Evolutionary conservation across 176 grass and related monocot genomes (phyloP).

Genomic region (Oryza officinalis): DNA sequence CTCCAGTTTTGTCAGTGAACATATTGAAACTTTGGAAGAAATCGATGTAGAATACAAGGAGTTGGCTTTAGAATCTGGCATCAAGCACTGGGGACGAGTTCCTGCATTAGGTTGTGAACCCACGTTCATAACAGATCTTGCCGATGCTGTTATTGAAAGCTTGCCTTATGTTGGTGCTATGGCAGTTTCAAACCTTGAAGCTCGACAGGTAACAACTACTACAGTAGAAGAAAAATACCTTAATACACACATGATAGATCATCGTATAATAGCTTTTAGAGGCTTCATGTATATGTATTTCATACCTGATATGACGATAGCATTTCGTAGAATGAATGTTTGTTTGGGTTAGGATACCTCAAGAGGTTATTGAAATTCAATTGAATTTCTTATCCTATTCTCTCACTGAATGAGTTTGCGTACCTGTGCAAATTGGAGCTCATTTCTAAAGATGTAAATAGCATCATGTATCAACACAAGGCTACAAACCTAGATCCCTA

Average conservation of each 20-base stretch:
- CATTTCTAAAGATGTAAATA: neutral
- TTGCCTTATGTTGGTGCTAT: constrained; percentile 98
- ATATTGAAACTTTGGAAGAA: constrained; percentile 99
- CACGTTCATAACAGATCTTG: constrained; percentile 85
- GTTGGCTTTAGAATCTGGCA: constrained; percentile 90
- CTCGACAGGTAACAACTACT: constrained; percentile 81
- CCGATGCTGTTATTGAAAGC: constrained; percentile 93
- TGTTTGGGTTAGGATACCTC: neutral
- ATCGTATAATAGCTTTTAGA: neutral
- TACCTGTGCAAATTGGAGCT: neutral
- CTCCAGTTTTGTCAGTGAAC: constrained; percentile 97
- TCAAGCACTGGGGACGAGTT: constrained; percentile 89
- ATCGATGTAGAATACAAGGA: constrained; percentile 98
- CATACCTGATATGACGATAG: constrained; percentile 16
- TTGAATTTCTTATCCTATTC: neutral
- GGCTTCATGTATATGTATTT: neutral
- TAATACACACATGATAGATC: neutral
- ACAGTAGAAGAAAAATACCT: constrained; percentile 21
- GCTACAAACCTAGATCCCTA: neutral
- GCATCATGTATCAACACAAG: neutral
- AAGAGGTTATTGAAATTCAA: neutral
- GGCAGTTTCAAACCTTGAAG: constrained; percentile 97
- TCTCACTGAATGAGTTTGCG: neutral
- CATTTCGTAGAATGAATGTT: neutral
- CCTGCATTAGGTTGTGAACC: constrained; percentile 89